Evolutionary conservation across 257 asterid species (phyloP).

Genomic region (Agastache rugosa): DNA sequence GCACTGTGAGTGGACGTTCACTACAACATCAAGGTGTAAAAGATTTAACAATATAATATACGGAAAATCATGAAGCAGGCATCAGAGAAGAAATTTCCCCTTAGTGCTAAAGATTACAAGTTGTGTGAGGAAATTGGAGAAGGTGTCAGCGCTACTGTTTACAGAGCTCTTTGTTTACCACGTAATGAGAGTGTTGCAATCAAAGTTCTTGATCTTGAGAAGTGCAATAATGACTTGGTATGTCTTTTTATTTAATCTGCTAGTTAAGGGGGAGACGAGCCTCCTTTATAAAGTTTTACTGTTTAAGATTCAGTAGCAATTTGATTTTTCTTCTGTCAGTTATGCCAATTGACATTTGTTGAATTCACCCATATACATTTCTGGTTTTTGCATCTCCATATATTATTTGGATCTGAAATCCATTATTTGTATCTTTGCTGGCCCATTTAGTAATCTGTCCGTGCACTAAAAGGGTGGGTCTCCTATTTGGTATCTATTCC

Average conservation of each 20-base stretch:
- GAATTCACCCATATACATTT: conserved; percentile 12
- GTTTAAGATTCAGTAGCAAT: neutral
- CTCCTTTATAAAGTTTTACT: neutral
- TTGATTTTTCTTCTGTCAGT: conserved; percentile 11
- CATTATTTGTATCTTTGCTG: conserved; percentile 4
- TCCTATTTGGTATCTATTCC: neutral
- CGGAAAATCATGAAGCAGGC: conserved; percentile 58
- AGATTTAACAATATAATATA: conserved; percentile 36
- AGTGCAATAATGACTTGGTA: conserved; percentile 97
- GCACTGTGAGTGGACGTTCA: conserved; percentile 32
- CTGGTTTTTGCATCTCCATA: neutral
- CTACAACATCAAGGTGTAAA: conserved; percentile 38
- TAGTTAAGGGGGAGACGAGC: neutral
- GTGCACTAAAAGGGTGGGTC: neutral
- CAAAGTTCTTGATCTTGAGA: conserved; percentile 99
- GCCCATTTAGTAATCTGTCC: neutral
- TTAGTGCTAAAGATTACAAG: conserved; percentile 70
- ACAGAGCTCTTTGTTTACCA: conserved; percentile 85
- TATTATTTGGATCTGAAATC: neutral
- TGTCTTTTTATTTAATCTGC: conserved; percentile 36
- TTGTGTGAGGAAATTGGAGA: conserved; percentile 95
- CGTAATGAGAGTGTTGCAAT: conserved; percentile 84
- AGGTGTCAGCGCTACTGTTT: conserved; percentile 97
- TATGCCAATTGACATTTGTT: conserved; percentile 24
- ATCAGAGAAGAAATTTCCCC: conserved; percentile 72